Evolutionary conservation across 2,329 filamentous ascomycete species (phyloP).

Genomic region (Sporothrix humicola): DNA sequence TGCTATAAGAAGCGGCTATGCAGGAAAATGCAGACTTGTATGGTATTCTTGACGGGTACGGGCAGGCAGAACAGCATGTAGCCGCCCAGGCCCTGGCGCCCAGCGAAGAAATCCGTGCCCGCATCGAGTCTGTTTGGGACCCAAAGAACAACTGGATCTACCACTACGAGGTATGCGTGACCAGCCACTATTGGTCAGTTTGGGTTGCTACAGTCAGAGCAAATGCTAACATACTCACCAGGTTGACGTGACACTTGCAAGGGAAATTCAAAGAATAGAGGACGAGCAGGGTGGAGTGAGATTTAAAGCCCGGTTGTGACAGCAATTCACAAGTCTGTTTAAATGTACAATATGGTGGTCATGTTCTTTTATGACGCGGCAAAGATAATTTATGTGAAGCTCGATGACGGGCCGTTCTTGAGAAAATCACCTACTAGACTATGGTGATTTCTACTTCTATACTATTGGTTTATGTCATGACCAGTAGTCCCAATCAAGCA

Average conservation of each 20-base stretch:
- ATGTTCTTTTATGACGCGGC: too few species aligned
- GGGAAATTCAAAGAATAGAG: neutral
- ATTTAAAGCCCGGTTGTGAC: neutral
- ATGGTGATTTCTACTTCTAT: too few species aligned
- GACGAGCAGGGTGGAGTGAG: neutral
- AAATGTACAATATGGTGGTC: too few species aligned
- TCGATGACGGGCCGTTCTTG: too few species aligned
- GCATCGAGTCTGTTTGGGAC: constrained; percentile 14
- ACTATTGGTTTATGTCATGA: too few species aligned
- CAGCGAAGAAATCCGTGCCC: constrained; percentile 27
- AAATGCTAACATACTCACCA: neutral
- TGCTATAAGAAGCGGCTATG: too few species aligned
- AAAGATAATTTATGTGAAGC: too few species aligned
- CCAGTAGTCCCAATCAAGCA: too few species aligned
- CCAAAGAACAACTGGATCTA: constrained; percentile 32
- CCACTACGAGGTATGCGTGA: constrained; percentile 26
- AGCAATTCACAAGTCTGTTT: neutral
- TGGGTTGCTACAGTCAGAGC: neutral
- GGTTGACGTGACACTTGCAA: neutral
- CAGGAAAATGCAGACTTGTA: constrained; percentile 18
- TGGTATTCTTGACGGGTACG: constrained; percentile 26
- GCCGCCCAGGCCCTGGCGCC: neutral
- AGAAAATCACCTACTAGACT: too few species aligned
- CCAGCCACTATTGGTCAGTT: neutral
- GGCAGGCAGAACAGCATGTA: neutral